phyloP scores from a whole-genome alignment of 2,329 filamentous ascomycete genomes.

The Taxawa tesnikishii region DNA sequence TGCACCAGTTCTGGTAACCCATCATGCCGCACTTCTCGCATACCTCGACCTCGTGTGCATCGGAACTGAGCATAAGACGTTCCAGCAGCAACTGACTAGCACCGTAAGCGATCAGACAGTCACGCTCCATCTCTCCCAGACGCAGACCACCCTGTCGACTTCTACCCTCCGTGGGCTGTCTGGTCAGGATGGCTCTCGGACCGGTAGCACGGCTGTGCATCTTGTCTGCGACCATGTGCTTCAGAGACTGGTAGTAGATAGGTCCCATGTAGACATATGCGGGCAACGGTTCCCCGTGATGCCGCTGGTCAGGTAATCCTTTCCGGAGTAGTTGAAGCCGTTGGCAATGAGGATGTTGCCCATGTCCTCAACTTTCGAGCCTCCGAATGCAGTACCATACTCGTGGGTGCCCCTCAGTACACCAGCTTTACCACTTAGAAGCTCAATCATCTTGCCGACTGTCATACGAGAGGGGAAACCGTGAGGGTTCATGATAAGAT shows the following conservation, averaged over 20 bases:
- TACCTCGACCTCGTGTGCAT: constrained; percentile 83
- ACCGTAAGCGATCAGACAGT: constrained; percentile 94
- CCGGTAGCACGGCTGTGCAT: constrained; percentile 94
- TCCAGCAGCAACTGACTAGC: constrained; percentile 86
- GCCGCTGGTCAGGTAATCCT: constrained; percentile 90
- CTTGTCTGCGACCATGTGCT: constrained; percentile 99
- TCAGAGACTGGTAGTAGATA: constrained; percentile 98
- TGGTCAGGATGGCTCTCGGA: constrained; percentile 79
- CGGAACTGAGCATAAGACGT: constrained; percentile 85
- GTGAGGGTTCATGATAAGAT: constrained; percentile 99
- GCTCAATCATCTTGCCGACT: constrained; percentile 93
- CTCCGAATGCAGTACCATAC: constrained; percentile 82
- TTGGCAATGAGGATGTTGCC: constrained; percentile 69
- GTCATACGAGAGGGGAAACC: constrained; percentile 99
- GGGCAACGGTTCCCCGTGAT: constrained; percentile 90
- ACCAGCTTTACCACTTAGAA: constrained; percentile 86
- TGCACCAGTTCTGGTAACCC: constrained; percentile 90
- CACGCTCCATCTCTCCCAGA: constrained; percentile 96
- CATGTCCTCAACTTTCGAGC: constrained; percentile 79
- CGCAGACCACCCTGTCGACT: constrained; percentile 85
- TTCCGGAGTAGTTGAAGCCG: constrained; percentile 93
- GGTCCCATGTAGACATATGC: constrained; percentile 98
- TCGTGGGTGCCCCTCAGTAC: constrained; percentile 74
- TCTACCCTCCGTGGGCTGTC: constrained; percentile 91
- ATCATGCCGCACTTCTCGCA: constrained; percentile 92